These are phyloP conservation scores for Boehmeria nivea DNA, from an alignment of 306 rosid species.

Conservation along the genomic window DNA sequence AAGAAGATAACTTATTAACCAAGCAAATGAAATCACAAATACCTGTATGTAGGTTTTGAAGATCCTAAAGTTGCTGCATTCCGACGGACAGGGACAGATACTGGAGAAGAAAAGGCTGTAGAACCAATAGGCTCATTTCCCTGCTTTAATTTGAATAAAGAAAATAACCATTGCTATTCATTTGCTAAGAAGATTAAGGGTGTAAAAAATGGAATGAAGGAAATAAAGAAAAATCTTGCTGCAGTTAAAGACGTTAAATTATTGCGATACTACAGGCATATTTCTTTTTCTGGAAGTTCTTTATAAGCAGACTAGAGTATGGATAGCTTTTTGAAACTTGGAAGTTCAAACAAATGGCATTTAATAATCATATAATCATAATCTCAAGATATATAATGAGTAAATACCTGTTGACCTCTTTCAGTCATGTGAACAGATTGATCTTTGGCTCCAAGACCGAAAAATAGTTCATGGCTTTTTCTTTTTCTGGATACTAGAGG, in stretches of 20 bases:
- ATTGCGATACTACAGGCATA: neutral
- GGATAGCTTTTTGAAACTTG: neutral
- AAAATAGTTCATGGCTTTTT: slow-evolving; percentile 35
- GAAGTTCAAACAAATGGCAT: slow-evolving; percentile 9
- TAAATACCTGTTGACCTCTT: slow-evolving; percentile 47
- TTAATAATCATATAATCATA: slow-evolving; percentile 6
- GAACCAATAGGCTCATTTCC: slow-evolving; percentile 36
- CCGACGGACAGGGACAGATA: slow-evolving; percentile 26
- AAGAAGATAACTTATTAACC: neutral
- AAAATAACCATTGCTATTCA: slow-evolving; percentile 3
- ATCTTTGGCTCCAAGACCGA: slow-evolving; percentile 31
- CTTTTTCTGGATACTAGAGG: slow-evolving; percentile 46
- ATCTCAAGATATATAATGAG: slow-evolving; percentile 24
- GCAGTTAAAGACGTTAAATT: neutral
- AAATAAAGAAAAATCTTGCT: slow-evolving; percentile 3
- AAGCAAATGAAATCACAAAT: slow-evolving; percentile 17
- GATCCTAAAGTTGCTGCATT: slow-evolving; percentile 38
- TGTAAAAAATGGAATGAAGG: neutral
- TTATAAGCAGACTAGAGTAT: no score
- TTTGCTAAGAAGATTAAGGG: slow-evolving; percentile 4
- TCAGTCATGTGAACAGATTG: slow-evolving; percentile 25
- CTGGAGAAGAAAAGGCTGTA: slow-evolving; percentile 23
- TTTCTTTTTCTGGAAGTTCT: no score
- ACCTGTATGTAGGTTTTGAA: slow-evolving; percentile 54
- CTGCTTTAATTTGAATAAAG: slow-evolving; percentile 35